Evolutionary conservation across 768 basidiomycete species (phyloP).

Genomic region (Paxillus rubicundulus): DNA sequence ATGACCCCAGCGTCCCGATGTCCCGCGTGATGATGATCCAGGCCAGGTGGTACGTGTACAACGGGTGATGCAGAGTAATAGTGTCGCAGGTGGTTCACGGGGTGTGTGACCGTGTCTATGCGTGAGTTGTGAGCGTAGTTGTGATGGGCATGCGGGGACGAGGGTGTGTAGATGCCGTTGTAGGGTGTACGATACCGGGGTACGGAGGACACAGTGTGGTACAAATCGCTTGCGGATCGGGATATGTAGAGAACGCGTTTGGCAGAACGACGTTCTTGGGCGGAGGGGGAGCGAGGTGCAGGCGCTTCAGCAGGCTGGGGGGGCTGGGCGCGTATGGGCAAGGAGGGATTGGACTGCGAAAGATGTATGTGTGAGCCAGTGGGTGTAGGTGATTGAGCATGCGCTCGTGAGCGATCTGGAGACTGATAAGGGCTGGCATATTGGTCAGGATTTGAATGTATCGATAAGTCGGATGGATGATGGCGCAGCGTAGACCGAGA

Average conservation of each 20-base stretch:
- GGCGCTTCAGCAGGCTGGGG: background rate
- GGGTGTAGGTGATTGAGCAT: background rate
- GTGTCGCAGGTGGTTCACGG: slow-evolving; percentile 16
- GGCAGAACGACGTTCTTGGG: slow-evolving; percentile 8
- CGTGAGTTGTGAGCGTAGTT: background rate
- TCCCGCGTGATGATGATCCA: background rate
- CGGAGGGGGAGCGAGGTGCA: background rate
- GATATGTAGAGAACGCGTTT: slow-evolving; percentile 15
- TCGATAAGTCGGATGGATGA: slow-evolving; percentile 2
- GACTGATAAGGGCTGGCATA: background rate
- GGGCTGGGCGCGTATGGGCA: background rate
- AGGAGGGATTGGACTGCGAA: background rate
- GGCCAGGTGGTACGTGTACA: background rate
- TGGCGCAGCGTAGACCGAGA: background rate
- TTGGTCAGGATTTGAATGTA: background rate
- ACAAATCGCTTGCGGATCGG: slow-evolving; percentile 25
- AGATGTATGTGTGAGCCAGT: background rate
- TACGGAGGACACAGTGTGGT: background rate
- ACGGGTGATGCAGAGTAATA: slow-evolving; percentile 21
- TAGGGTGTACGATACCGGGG: background rate
- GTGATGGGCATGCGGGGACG: background rate
- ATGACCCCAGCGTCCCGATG: slow-evolving; percentile 17
- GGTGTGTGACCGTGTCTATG: background rate
- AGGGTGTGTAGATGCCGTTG: background rate
- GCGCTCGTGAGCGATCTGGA: background rate